Evolutionary conservation across 352 stramenopile genomes (phyloP).

Genomic region (Phytopythium litorale): DNA sequence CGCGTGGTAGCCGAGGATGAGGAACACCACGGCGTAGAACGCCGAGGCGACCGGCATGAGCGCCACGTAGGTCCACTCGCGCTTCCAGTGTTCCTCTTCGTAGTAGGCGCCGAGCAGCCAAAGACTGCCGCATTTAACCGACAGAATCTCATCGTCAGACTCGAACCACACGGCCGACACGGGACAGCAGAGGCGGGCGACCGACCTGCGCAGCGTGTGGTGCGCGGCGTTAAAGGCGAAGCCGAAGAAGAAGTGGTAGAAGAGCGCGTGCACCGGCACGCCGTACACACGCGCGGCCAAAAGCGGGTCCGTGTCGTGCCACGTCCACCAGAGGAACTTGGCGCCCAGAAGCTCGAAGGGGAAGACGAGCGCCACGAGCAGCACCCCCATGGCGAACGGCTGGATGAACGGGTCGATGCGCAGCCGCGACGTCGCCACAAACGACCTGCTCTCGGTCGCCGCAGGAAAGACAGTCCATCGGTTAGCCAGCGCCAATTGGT

Average conservation of each 20-base stretch:
- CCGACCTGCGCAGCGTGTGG: constrained; percentile 54
- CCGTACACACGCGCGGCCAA: constrained; percentile 55
- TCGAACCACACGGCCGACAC: too few relatives aligned
- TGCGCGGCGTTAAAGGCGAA: constrained; percentile 47
- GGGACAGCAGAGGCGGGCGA: not conserved
- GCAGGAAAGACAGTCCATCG: too few relatives aligned
- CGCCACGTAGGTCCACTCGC: constrained; percentile 60
- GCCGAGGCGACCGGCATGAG: constrained; percentile 49
- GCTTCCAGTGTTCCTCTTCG: constrained; percentile 51
- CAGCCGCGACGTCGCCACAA: constrained; percentile 60
- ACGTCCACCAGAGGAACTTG: constrained; percentile 87
- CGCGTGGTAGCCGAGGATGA: constrained; percentile 65
- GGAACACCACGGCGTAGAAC: constrained; percentile 45
- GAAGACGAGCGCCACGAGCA: constrained; percentile 54
- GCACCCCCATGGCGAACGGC: constrained; percentile 56
- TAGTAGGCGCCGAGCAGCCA: constrained; percentile 61
- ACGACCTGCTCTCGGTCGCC: constrained; percentile 35
- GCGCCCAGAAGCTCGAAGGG: constrained; percentile 73
- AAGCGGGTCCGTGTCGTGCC: constrained; percentile 76
- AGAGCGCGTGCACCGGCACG: constrained; percentile 60
- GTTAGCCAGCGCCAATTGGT: not conserved
- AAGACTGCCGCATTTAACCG: constrained; percentile 19
- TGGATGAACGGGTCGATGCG: constrained; percentile 74
- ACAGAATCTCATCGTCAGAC: constrained; percentile 3
- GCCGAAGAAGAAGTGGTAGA: constrained; percentile 64